Evolutionary conservation across 164 flowering plant genomes (phyloP).

Genomic region (Liriodendron chinense): DNA sequence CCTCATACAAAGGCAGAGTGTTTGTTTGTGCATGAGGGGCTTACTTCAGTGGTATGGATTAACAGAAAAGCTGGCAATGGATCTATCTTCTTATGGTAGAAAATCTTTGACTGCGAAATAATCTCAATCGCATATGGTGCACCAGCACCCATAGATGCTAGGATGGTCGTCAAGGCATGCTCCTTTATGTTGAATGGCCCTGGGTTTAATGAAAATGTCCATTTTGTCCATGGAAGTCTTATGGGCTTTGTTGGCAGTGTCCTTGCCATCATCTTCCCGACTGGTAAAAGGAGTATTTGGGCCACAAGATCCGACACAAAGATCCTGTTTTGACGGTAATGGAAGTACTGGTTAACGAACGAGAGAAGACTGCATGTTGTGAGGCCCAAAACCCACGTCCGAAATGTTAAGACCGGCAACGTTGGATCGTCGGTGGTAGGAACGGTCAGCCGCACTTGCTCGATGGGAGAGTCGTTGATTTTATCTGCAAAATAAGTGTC

Average conservation of each 20-base stretch:
- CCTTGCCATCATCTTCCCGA: slow-evolving; percentile 10
- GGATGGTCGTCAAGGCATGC: slow-evolving; percentile 7
- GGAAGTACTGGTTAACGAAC: slow-evolving; percentile 7
- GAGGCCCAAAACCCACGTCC: slow-evolving; percentile 17
- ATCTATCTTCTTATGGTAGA: not conserved
- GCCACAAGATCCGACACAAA: not conserved
- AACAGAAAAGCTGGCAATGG: not conserved
- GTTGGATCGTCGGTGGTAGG: slow-evolving; percentile 14
- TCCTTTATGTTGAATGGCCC: slow-evolving; percentile 3
- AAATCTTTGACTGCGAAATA: not conserved
- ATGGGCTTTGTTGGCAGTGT: slow-evolving; percentile 3
- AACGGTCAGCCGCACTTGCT: slow-evolving; percentile 10
- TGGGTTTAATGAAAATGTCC: slow-evolving; percentile 12
- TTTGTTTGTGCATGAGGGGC: not conserved
- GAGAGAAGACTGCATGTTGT: slow-evolving; percentile 3
- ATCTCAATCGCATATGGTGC: not conserved
- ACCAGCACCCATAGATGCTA: not conserved
- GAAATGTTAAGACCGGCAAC: slow-evolving; percentile 13
- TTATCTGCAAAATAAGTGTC: not conserved
- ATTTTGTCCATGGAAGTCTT: slow-evolving; percentile 3
- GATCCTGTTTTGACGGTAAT: slow-evolving; percentile 2
- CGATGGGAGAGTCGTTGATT: slow-evolving; percentile 6
- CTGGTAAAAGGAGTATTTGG: slow-evolving; percentile 2
- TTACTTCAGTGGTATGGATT: not conserved
- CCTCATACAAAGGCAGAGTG: too few species aligned